A percentile compares a stretch with the other conserved stretches of the same genome.
Evolutionary conservation across 148 eudicot genomes (phyloP).

Genomic region (Cornus controversa): DNA sequence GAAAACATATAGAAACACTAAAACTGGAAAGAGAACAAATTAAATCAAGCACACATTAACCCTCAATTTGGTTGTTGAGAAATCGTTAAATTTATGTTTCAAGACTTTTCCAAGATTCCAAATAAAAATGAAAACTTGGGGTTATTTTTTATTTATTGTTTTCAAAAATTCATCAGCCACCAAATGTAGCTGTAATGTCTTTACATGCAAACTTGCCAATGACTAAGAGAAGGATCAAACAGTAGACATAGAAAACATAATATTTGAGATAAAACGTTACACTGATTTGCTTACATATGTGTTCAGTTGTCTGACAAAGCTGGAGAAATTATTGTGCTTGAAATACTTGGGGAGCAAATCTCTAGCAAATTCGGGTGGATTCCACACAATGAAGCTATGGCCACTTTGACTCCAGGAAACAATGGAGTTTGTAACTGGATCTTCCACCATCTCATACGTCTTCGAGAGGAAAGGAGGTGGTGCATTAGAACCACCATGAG

Average conservation of each 20-base stretch:
- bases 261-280: neutral
- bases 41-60: neutral
- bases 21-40: neutral
- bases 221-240: neutral
- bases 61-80: neutral
- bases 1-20: neutral
- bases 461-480: constrained; percentile 48
- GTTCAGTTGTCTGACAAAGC: constrained; percentile 56
- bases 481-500: constrained; percentile 36
- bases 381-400: constrained; percentile 52
- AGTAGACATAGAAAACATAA: neutral
- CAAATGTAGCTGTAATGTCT: neutral
- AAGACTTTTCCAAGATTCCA: no score
- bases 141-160: no score
- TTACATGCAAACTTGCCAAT: neutral
- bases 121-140: neutral
- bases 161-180: neutral
- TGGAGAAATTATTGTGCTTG: constrained; percentile 58
- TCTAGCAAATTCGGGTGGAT: constrained; percentile 49
- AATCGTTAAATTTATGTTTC: neutral
- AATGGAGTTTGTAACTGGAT: constrained; percentile 30
- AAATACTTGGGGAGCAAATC: constrained; percentile 52
- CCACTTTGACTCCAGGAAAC: constrained; percentile 54
- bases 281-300: constrained; percentile 44
- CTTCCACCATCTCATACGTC: constrained; percentile 57